Percentiles rank a stretch among this genome's conserved stretches.
phyloP scores from a whole-genome alignment of 2,329 filamentous ascomycete genomes.

The Exserohilum turcica region DNA sequence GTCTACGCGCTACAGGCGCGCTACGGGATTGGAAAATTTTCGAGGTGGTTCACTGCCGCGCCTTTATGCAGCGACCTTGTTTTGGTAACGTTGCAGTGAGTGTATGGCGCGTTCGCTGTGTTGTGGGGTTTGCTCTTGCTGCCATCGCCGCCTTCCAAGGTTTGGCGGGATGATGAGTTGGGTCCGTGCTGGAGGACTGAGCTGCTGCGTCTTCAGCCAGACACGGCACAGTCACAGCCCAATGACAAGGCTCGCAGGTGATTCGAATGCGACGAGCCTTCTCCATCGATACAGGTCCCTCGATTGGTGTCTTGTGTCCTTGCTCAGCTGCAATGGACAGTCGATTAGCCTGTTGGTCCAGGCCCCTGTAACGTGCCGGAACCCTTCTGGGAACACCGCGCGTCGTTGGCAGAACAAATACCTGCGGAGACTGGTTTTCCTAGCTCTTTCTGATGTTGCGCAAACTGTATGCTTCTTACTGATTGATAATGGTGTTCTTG shows the following conservation, averaged over 20 bases:
- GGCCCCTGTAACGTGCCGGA: constrained; percentile 19
- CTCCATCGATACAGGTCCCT: constrained; percentile 7
- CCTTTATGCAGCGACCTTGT: constrained; percentile 13
- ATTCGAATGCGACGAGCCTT: constrained; percentile 1
- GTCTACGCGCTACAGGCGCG: constrained; percentile 18
- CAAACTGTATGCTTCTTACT: constrained; percentile 3
- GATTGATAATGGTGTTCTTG: constrained; percentile 6
- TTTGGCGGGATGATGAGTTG: constrained; percentile 33
- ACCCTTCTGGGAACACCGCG: constrained; percentile 17
- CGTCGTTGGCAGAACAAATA: constrained; percentile 1
- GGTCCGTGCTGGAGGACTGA: constrained; percentile 34
- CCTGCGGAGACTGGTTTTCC: neutral
- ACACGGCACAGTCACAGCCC: constrained; percentile 3
- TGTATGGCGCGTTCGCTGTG: constrained; percentile 24
- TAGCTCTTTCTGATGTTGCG: constrained; percentile 14
- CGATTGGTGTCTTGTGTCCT: constrained; percentile 10
- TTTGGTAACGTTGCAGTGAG: constrained; percentile 30
- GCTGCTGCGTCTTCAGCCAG: constrained; percentile 16
- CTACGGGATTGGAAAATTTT: constrained; percentile 21
- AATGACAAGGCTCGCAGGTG: constrained; percentile 2
- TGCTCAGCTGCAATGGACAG: constrained; percentile 11
- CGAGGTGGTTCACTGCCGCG: constrained; percentile 25
- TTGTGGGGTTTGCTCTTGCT: constrained; percentile 28
- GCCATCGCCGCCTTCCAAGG: constrained; percentile 31
- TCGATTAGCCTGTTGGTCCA: constrained; percentile 17